phyloP scores from a whole-genome alignment of 2,329 filamentous ascomycete genomes.

The Metarhizium sp. region DNA sequence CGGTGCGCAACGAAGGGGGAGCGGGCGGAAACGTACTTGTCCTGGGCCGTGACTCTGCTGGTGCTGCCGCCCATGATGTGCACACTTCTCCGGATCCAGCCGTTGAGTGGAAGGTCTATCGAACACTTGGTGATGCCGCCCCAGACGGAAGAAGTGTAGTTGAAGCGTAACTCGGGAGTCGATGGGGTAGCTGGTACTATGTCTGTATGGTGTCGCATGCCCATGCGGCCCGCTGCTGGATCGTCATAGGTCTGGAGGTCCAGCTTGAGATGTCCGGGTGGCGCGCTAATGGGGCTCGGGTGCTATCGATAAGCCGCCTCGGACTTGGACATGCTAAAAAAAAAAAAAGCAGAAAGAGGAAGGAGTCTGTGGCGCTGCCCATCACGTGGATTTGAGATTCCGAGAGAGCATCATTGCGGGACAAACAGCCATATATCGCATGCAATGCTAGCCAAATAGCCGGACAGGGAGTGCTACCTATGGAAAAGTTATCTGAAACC shows the following conservation, averaged over 20 bases:
- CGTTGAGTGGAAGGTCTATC: constrained; percentile 1
- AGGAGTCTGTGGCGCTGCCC: not conserved
- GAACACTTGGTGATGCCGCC: not conserved
- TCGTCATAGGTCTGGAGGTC: too few relatives aligned
- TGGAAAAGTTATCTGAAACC: not conserved
- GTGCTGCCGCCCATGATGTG: constrained; percentile 42
- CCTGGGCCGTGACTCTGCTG: constrained; percentile 60
- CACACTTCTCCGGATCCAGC: constrained; percentile 2
- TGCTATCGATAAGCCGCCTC: not conserved
- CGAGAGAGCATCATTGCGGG: not conserved
- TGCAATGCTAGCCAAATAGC: not conserved
- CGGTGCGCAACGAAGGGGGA: not conserved
- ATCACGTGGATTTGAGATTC: not conserved
- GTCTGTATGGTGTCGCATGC: not conserved
- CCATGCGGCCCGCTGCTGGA: too few relatives aligned
- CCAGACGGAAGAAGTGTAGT: not conserved
- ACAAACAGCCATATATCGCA: not conserved
- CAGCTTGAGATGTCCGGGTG: not conserved
- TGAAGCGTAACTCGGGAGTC: not conserved
- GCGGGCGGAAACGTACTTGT: constrained; percentile 54
- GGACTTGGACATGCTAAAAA: too few relatives aligned
- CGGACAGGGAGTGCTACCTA: not conserved
- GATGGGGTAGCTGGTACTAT: not conserved
- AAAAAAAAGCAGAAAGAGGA: too few relatives aligned
- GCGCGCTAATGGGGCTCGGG: too few relatives aligned